These are phyloP conservation scores for Rachicladosporium sp. DNA, from an alignment of 2,329 filamentous ascomycete genomes.

Conservation along the genomic window DNA sequence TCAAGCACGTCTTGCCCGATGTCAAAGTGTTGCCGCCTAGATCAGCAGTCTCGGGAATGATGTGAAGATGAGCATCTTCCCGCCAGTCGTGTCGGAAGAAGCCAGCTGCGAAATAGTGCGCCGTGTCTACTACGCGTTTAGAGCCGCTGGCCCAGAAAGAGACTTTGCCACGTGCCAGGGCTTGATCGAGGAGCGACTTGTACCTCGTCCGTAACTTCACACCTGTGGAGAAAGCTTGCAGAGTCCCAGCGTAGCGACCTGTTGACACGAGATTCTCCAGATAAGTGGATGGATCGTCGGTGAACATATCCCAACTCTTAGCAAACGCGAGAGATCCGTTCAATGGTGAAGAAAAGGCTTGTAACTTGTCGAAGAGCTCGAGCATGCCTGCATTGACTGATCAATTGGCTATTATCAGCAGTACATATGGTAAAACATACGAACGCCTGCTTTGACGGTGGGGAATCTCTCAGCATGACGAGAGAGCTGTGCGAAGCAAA, in stretches of 20 bases:
- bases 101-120: conserved; percentile 41
- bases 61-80: conserved; percentile 29
- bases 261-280: conserved; percentile 45
- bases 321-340: conserved; percentile 42
- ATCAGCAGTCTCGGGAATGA: conserved; percentile 42
- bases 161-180: conserved; percentile 12
- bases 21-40: conserved; percentile 44
- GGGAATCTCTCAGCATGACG: conserved; percentile 48
- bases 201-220: conserved; percentile 43
- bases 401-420: neutral
- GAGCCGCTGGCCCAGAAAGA: conserved; percentile 46
- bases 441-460: conserved; percentile 36
- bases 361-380: conserved; percentile 36
- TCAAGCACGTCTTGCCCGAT: conserved; percentile 36
- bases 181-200: conserved; percentile 29
- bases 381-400: conserved; percentile 30
- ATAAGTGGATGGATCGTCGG: conserved; percentile 27
- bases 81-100: conserved; percentile 43
- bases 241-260: conserved; percentile 44
- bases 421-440: conserved; percentile 26
- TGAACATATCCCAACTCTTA: conserved; percentile 44
- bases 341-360: conserved; percentile 27
- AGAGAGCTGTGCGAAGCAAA: conserved; percentile 33
- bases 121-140: conserved; percentile 43
- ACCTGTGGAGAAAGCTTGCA: conserved; percentile 43